A percentile compares a stretch with the other conserved stretches of the same genome.
Conservation (phyloP, 495 filamentous ascomycete genomes). For the Penicillium subrubescens region DNA sequence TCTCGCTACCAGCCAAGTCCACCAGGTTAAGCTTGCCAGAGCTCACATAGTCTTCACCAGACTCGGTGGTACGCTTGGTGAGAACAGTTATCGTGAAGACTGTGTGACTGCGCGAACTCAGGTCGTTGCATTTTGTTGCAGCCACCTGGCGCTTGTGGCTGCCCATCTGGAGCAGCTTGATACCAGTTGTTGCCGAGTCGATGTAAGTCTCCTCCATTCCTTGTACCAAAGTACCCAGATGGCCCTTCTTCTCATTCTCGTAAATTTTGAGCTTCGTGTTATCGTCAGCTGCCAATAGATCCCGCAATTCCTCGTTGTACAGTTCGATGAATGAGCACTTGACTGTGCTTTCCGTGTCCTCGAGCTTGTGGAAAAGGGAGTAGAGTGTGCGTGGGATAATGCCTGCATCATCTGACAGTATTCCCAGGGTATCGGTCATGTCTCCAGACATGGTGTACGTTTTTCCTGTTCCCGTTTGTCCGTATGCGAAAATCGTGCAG, state of each 20-base stretch:
- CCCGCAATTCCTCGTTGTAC: constrained; percentile 95
- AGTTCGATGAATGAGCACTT: constrained; percentile 99
- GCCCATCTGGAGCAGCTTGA: constrained; percentile 84
- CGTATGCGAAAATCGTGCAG: constrained; percentile 98
- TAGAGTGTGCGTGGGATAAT: constrained; percentile 91
- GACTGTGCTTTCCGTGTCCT: constrained; percentile 83
- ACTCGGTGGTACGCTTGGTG: constrained; percentile 77
- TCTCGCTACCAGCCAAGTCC: constrained; percentile 94
- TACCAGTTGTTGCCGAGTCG: constrained; percentile 77
- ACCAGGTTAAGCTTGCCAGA: constrained; percentile 95
- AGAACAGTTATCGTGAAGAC: constrained; percentile 93
- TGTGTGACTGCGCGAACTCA: constrained; percentile 93
- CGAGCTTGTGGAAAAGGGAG: constrained; percentile 80
- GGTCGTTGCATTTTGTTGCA: constrained; percentile 96
- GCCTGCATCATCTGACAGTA: constrained; percentile 86
- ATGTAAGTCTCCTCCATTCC: constrained; percentile 98
- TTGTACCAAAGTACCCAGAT: constrained; percentile 77
- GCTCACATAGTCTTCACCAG: constrained; percentile 88
- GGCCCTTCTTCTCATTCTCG: constrained; percentile 88
- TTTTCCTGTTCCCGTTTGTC: constrained; percentile 96
- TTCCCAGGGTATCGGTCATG: constrained; percentile 82
- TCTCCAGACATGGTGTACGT: constrained; percentile 99
- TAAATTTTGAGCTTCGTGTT: constrained; percentile 88
- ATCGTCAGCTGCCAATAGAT: constrained; percentile 81
- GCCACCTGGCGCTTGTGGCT: constrained; percentile 94